Evolutionary conservation across 192 early-diverging fungal species (phyloP).

Genomic region (Obelidium mucronatum): DNA sequence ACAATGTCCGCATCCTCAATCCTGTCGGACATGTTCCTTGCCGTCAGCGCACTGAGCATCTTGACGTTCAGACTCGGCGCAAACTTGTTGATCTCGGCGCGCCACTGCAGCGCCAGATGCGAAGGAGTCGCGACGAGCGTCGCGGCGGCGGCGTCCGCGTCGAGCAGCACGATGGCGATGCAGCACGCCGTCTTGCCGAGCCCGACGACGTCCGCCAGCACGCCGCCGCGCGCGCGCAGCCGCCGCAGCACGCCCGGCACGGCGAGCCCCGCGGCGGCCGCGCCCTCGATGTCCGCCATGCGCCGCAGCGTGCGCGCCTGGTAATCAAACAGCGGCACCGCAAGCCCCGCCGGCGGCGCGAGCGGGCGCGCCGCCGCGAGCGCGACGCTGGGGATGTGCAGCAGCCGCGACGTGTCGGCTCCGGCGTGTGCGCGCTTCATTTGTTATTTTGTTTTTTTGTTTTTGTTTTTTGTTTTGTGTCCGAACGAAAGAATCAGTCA

Average conservation of each 20-base stretch:
- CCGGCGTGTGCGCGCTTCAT: no score
- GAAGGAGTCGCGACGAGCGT: conserved; percentile 24
- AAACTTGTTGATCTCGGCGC: conserved; percentile 18
- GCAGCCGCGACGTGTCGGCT: conserved; percentile 17
- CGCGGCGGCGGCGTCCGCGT: background rate
- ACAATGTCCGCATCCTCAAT: conserved; percentile 2
- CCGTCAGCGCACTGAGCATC: background rate
- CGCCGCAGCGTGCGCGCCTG: conserved; percentile 13
- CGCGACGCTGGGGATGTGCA: conserved; percentile 1
- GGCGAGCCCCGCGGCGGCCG: background rate
- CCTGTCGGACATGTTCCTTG: background rate
- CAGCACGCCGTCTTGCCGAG: conserved; percentile 25
- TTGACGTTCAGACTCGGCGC: background rate
- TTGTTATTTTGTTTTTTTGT: no score
- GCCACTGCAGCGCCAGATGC: conserved; percentile 16
- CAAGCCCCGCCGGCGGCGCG: background rate
- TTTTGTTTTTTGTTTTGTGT: no score
- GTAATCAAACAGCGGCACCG: conserved; percentile 19
- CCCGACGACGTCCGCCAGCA: conserved; percentile 22
- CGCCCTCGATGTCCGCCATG: background rate
- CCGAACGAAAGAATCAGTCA: no score
- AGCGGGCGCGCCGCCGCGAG: background rate
- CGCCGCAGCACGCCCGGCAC: conserved; percentile 6
- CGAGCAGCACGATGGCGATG: conserved; percentile 10
- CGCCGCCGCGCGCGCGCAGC: conserved; percentile 8